Base-by-base conservation (phyloP, 257 asterid genomes). In the Solanum raphanifolium region DNA sequence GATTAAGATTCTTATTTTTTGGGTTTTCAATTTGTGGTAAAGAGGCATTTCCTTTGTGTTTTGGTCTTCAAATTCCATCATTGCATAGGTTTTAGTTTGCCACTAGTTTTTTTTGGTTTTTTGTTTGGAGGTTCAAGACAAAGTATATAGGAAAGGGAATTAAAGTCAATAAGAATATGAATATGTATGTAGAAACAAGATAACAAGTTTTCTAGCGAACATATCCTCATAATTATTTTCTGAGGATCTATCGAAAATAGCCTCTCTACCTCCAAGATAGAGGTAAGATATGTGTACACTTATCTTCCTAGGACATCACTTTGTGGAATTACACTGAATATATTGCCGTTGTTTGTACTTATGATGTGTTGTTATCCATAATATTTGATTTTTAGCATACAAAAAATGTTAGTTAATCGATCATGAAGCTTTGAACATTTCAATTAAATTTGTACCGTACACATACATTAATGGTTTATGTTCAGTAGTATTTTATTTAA, bases 161-260 rank as follows among this genome's bases (percentile, higher is more conserved):
- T 27, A 68, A 76, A 76, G 58, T 76, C 83, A 38, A 76, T 38
- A 75, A 11, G 12, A 75, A 38, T 75, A 38, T 38, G 58, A 23
- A 12, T 75, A 23, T 75, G 21, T 75, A 75, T 75, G 25, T 38
- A 23, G 35, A 39, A 39, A 39, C 35, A 39, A 39, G 11, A 76
- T 55, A 55, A 18, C n/a, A 55, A 55, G 25, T 20, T 1, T 48
- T 48, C 21, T 48, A 48, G 58, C 58, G 20, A 39, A 0, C 6
- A 23, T 75, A 38, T 76, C 7, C 13, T 36, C 10, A 1, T 12
- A 52, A 38, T 58, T 58, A 48, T 15, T 16, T 5, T 3, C 0
- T 7, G 21, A 52, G 0, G n/a, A 16, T 13, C 6, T 0, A 39
- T 60, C 3, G 6, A 2, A 4, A 20, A 12, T 0, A 58, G 5